Evolutionary conservation across 2,329 filamentous ascomycete species (phyloP).

Genomic region (Xylaria multiplex): DNA sequence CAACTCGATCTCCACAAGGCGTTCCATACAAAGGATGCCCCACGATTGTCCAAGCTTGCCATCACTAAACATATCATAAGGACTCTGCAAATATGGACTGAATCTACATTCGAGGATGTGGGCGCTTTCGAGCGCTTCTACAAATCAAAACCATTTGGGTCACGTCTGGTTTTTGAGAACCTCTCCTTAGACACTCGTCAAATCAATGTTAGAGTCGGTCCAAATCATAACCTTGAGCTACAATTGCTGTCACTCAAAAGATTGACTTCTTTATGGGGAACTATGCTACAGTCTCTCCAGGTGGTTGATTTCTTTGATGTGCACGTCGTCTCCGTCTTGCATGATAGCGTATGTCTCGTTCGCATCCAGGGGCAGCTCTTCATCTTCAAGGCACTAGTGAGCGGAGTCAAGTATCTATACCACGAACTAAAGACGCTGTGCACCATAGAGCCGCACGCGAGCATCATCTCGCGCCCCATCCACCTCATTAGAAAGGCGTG

Average conservation of each 20-base stretch:
- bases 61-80: slow-evolving; percentile 65
- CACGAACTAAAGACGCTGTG: slow-evolving; percentile 68
- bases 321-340: slow-evolving; percentile 63
- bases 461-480: slow-evolving; percentile 62
- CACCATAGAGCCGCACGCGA: slow-evolving; percentile 60
- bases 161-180: slow-evolving; percentile 64
- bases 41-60: slow-evolving; percentile 59
- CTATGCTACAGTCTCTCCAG: slow-evolving; percentile 55
- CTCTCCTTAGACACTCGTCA: slow-evolving; percentile 59
- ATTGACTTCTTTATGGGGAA: slow-evolving; percentile 58
- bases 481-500: slow-evolving; percentile 66
- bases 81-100: slow-evolving; percentile 63
- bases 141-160: slow-evolving; percentile 64
- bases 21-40: slow-evolving; percentile 65
- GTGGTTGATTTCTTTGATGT: slow-evolving; percentile 61
- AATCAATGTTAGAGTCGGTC: slow-evolving; percentile 58
- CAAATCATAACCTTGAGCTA: slow-evolving; percentile 63
- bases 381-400: slow-evolving; percentile 68
- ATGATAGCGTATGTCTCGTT: slow-evolving; percentile 69
- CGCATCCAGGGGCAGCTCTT: slow-evolving; percentile 54
- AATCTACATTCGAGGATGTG: slow-evolving; percentile 46
- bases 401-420: slow-evolving; percentile 68
- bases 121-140: slow-evolving; percentile 53
- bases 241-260: slow-evolving; percentile 58
- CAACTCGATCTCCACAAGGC: slow-evolving; percentile 61